Evolutionary conservation across 2,329 filamentous ascomycete species (phyloP), one percentile per base, ranked within the genome.

Genomic region (Myriosclerotinia duriaeana): DNA sequence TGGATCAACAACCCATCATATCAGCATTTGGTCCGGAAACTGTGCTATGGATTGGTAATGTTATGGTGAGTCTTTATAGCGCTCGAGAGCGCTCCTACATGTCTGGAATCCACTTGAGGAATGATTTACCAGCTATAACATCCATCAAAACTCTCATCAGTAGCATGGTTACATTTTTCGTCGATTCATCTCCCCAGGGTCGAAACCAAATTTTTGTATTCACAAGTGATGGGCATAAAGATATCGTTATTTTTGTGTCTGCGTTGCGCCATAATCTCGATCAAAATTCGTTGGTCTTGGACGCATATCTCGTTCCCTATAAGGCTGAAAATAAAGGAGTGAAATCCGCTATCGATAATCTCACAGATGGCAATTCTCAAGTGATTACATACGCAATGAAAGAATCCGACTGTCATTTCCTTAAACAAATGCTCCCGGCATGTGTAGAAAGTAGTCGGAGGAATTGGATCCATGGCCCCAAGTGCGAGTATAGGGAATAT

Each of bases 261-360:
- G 15, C 26, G 5, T 34, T 69, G 6, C 60, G 58, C 5, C 64
- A 68, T 6, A 67, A 71, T 22, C 12, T 68, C 0, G 60, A 48
- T 15, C 69, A 69, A 22, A 62, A 52, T 9, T 68, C 68, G 1
- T 40, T 69, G 9, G 66, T 71, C 3, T 38, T 71, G 4, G 69
- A 71, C 53, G 50, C 59, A 15, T 68, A 67, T 30, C 26, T 67
- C 0, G 17, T 71, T 34, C 58, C 65, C 0, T 22, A 67, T 0
- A 63, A 34, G 7, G 15, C 8, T 17, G 5, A 3, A 14, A 20
- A 5, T 5, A 9, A 15, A 5, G 1, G 22, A 34, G 20, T 58
- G 2, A 14, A 8, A 12, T 22, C 9, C 7, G 15, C 20, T 4
- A 20, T 58, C 15, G 5, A 58, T 14, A n/a, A 30, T 3, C 40